These are phyloP conservation scores for Eucalyptus polybractea DNA, from an alignment of 345 rosid genomes.

Conservation along the genomic window DNA sequence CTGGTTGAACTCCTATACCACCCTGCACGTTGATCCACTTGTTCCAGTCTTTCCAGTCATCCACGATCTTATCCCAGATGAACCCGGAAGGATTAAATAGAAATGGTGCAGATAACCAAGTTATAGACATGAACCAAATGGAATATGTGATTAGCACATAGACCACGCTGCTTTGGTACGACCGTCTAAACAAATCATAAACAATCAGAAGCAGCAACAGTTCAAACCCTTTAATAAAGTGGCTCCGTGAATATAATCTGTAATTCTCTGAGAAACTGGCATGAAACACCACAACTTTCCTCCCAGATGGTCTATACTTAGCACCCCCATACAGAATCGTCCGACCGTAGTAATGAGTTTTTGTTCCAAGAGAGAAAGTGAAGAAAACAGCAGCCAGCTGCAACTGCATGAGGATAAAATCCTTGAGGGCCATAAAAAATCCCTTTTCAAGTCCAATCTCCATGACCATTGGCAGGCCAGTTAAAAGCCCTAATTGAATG, in stretches of 20 bases:
- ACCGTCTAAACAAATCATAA: conserved; percentile 74
- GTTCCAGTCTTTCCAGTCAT: conserved; percentile 97
- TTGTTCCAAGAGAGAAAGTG: conserved; percentile 94
- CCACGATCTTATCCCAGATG: conserved; percentile 80
- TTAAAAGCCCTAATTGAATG: conserved; percentile 91
- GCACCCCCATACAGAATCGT: conserved; percentile 93
- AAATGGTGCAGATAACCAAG: conserved; percentile 95
- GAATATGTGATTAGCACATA: conserved; percentile 77
- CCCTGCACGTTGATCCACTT: conserved; percentile 96
- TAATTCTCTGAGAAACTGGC: conserved; percentile 87
- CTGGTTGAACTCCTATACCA: conserved; percentile 88
- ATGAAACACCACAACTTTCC: conserved; percentile 90
- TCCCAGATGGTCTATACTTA: conserved; percentile 86
- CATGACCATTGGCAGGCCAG: conserved; percentile 99
- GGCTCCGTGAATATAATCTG: conserved; percentile 89
- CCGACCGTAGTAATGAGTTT: conserved; percentile 82
- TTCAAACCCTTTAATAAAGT: conserved; percentile 92
- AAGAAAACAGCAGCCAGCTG: conserved; percentile 94
- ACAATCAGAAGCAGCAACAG: conserved; percentile 61
- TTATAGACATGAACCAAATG: conserved; percentile 89
- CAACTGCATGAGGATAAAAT: conserved; percentile 92
- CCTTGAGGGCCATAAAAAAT: conserved; percentile 79
- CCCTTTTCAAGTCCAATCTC: conserved; percentile 96
- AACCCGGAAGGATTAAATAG: conserved; percentile 91
- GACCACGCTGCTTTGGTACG: conserved; percentile 81